phyloP scores from a whole-genome alignment of 2,329 filamentous ascomycete species.

The Penicillium freii region DNA sequence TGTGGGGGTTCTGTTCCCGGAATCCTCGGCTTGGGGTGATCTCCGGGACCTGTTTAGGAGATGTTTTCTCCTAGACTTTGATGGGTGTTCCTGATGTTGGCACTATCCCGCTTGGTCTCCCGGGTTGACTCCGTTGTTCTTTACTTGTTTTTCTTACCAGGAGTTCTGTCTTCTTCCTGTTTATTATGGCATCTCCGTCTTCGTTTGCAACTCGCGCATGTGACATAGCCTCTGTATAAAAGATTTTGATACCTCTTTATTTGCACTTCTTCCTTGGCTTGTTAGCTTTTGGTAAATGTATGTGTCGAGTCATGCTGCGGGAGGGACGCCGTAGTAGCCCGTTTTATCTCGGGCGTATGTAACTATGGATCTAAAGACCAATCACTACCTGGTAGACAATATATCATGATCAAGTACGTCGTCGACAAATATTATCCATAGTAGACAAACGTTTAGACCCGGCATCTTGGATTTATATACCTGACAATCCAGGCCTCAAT shows the following conservation, averaged over 20 bases:
- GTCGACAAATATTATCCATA: neutral
- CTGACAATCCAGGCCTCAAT: neutral
- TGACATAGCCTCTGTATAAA: conserved; percentile 33
- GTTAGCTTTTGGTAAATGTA: neutral
- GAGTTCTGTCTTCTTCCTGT: conserved; percentile 22
- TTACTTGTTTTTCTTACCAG: conserved; percentile 13
- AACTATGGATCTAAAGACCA: neutral
- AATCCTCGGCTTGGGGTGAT: neutral
- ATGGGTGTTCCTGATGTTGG: neutral
- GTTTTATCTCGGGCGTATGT: neutral
- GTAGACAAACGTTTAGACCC: neutral
- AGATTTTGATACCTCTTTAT: conserved; percentile 22
- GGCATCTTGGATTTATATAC: neutral
- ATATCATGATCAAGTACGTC: neutral
- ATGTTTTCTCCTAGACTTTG: conserved; percentile 3
- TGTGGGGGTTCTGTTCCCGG: neutral
- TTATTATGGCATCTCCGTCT: conserved; percentile 20
- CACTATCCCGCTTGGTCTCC: neutral
- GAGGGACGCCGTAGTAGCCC: neutral
- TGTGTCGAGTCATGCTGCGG: neutral
- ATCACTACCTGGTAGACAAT: neutral
- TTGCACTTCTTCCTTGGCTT: neutral
- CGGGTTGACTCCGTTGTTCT: conserved; percentile 8
- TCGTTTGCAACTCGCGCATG: conserved; percentile 18
- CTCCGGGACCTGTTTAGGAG: neutral